Evolutionary conservation across 73 alveolate genomes (phyloP).

Genomic region (Loxodes magnus): DNA sequence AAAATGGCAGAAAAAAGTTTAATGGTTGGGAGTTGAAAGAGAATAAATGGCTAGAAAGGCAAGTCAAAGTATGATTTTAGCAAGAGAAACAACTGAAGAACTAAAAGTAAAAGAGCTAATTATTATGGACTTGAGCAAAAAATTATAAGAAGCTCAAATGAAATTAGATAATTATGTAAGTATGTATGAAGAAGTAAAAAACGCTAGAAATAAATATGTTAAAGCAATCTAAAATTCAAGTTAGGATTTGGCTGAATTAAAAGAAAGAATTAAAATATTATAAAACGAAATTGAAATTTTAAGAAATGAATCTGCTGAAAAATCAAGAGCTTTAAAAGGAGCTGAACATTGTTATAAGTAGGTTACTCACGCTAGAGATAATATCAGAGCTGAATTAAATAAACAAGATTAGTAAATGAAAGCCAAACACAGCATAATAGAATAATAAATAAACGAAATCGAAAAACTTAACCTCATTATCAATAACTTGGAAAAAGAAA

Average conservation of each 20-base stretch:
- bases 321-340: conserved; percentile 76
- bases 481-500: conserved; percentile 82
- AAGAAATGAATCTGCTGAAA: conserved; percentile 84
- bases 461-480: conserved; percentile 87
- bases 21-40: conserved; percentile 74
- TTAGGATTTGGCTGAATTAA: conserved; percentile 90
- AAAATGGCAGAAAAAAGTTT: conserved; percentile 59
- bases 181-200: conserved; percentile 87
- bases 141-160: conserved; percentile 83
- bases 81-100: conserved; percentile 89
- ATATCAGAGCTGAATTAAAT: conserved; percentile 85
- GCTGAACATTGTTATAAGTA: conserved; percentile 67
- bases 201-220: conserved; percentile 92
- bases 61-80: conserved; percentile 83
- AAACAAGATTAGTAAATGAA: conserved; percentile 69
- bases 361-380: conserved; percentile 76
- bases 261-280: conserved; percentile 83
- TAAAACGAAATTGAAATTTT: conserved; percentile 89
- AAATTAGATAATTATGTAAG: conserved; percentile 78
- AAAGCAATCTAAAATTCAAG: conserved; percentile 79
- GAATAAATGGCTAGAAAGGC: conserved; percentile 93
- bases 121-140: conserved; percentile 77
- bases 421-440: conserved; percentile 70
- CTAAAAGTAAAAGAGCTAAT: conserved; percentile 85
- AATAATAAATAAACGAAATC: conserved; percentile 87